Conservation (phyloP, 345 rosid species). For the Eucalyptus pauciflora region DNA sequence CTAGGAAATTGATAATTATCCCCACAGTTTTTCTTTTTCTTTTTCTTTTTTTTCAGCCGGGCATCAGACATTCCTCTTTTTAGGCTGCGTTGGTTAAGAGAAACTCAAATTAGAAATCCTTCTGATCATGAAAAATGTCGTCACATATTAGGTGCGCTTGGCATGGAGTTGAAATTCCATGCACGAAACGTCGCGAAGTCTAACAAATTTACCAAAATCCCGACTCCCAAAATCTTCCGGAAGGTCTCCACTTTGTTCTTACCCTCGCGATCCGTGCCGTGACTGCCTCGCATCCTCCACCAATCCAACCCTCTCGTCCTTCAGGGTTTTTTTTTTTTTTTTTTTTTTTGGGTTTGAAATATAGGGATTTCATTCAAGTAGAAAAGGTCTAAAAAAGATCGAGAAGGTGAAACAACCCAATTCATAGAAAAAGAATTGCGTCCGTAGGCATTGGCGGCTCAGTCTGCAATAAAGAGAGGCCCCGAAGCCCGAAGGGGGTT, state of each 20-base stretch:
- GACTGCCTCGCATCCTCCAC: slow-evolving; percentile 21
- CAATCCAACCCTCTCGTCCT: not conserved
- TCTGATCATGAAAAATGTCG: not conserved
- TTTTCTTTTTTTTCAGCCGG: not conserved
- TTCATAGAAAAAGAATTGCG: not conserved
- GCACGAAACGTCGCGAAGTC: slow-evolving; percentile 51
- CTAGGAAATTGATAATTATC: not conserved
- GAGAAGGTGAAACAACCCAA: not conserved
- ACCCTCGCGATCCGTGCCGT: slow-evolving; percentile 71
- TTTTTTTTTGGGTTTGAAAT: not conserved
- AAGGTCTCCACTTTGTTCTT: slow-evolving; percentile 70
- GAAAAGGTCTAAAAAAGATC: not conserved
- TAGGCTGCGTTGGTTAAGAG: not conserved
- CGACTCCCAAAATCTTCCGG: slow-evolving; percentile 30
- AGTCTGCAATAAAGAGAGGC: slow-evolving; percentile 21
- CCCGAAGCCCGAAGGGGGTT: slow-evolving; percentile 61
- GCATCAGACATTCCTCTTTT: not conserved
- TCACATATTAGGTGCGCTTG: not conserved
- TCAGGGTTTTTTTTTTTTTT: no score
- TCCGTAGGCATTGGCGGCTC: not conserved
- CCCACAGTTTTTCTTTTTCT: not conserved
- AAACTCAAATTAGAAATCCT: not conserved
- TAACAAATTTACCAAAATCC: slow-evolving; percentile 53
- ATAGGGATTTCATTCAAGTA: not conserved
- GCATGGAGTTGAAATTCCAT: not conserved